Evolutionary conservation across 208 protist species (phyloP).

Genomic region (Polymyxa betae): DNA sequence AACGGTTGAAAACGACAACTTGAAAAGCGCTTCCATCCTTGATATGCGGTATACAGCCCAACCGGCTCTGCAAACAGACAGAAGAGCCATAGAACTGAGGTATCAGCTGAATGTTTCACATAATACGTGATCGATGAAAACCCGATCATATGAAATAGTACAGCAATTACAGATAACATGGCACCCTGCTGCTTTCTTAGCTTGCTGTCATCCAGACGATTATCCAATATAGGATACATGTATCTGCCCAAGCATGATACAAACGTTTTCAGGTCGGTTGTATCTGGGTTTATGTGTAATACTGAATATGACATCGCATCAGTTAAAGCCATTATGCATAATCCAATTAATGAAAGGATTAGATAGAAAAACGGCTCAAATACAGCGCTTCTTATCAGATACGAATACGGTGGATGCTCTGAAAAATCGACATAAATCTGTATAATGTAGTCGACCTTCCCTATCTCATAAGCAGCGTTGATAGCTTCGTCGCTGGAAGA

Average conservation of each 20-base stretch:
- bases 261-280: constrained; percentile 44
- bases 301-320: background rate
- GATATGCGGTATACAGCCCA: constrained; percentile 2
- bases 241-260: background rate
- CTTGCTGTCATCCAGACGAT: background rate
- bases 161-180: background rate
- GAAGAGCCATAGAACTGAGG: background rate
- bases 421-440: no score
- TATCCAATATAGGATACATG: background rate
- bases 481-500: background rate
- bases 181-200: background rate
- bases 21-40: background rate
- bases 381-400: background rate
- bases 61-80: background rate
- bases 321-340: background rate
- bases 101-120: background rate
- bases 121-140: background rate
- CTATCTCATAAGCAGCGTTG: no score
- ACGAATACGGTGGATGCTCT: background rate
- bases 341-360: background rate
- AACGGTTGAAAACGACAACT: constrained; percentile 2
- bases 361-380: background rate
- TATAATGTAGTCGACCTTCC: no score
- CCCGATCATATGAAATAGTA: background rate
- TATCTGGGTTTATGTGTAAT: background rate